phyloP scores from a whole-genome alignment of 208 protist genomes.

The Porcisia hertigi region DNA sequence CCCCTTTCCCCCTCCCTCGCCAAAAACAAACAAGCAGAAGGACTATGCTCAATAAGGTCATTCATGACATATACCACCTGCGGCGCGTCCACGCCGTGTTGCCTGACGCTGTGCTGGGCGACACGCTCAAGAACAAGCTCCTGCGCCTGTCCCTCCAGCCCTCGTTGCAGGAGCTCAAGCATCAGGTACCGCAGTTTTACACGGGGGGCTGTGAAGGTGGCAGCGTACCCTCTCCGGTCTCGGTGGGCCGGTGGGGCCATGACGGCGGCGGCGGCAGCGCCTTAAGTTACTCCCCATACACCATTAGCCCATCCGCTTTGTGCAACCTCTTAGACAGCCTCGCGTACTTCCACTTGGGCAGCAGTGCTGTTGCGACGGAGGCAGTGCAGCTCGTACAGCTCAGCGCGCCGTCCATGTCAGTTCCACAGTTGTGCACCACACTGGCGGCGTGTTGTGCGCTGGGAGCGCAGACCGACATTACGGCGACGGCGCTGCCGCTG shows the following conservation, averaged over 20 bases:
- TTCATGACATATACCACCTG: conserved; percentile 75
- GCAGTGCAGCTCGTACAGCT: conserved; percentile 60
- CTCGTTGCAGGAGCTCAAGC: conserved; percentile 40
- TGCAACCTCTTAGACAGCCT: conserved; percentile 74
- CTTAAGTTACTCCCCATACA: conserved; percentile 14
- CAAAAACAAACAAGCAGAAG: neutral
- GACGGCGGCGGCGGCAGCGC: conserved; percentile 1
- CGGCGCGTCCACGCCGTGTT: conserved; percentile 71
- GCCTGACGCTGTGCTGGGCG: conserved; percentile 57
- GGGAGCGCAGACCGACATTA: conserved; percentile 49
- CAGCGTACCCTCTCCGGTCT: neutral
- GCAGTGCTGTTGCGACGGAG: conserved; percentile 48
- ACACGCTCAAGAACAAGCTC: conserved; percentile 73
- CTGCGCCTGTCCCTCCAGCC: conserved; percentile 66
- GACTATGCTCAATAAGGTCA: conserved; percentile 64
- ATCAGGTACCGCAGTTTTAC: conserved; percentile 10
- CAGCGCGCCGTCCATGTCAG: conserved; percentile 54
- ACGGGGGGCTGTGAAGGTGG: neutral
- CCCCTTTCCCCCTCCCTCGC: neutral
- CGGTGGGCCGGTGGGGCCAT: neutral
- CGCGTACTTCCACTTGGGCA: conserved; percentile 73
- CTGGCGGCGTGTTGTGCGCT: conserved; percentile 73
- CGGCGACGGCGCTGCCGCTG: conserved; percentile 53
- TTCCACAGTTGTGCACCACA: conserved; percentile 52
- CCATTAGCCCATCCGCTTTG: conserved; percentile 49